Conservation (phyloP, 2,329 filamentous ascomycete species). For the Paraconiothyrium sp. region DNA sequence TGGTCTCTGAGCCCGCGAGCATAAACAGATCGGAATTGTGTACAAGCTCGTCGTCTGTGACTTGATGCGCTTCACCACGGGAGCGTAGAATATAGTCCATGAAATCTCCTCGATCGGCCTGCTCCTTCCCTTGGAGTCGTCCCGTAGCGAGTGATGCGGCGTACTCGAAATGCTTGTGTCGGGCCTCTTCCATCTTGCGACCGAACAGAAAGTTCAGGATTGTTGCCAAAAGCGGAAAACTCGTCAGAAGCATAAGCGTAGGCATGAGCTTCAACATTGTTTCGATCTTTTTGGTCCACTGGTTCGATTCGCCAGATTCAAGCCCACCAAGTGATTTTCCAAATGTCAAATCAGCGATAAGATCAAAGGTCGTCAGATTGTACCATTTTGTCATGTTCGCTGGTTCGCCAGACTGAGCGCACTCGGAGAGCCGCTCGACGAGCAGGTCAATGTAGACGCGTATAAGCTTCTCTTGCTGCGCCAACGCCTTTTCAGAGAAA, state of each 20-base stretch:
- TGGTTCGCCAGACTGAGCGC: not conserved
- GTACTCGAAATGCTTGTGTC: constrained; percentile 20
- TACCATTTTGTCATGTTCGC: constrained; percentile 26
- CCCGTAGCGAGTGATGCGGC: constrained; percentile 18
- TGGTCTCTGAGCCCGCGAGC: constrained; percentile 35
- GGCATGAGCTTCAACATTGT: constrained; percentile 17
- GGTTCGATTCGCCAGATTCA: constrained; percentile 19
- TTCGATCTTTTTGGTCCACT: constrained; percentile 24
- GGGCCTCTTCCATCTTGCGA: constrained; percentile 20
- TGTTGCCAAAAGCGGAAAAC: constrained; percentile 15
- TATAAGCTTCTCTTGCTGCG: constrained; percentile 26
- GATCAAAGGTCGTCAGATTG: constrained; percentile 36
- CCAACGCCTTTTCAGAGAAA: constrained; percentile 26
- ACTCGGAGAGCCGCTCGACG: constrained; percentile 8
- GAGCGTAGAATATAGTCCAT: constrained; percentile 23
- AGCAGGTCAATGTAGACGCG: constrained; percentile 23
- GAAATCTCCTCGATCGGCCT: constrained; percentile 18
- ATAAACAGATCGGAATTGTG: constrained; percentile 26
- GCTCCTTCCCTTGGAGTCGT: constrained; percentile 17
- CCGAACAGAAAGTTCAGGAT: constrained; percentile 18
- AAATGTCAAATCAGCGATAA: constrained; percentile 37
- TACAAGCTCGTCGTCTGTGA: constrained; percentile 20
- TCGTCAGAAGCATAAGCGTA: constrained; percentile 17
- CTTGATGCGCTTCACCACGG: constrained; percentile 15
- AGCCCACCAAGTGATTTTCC: constrained; percentile 33